Evolutionary conservation across 768 basidiomycete genomes (phyloP), one percentile per base, ranked within the genome.

Genomic region (Mycena floridula): DNA sequence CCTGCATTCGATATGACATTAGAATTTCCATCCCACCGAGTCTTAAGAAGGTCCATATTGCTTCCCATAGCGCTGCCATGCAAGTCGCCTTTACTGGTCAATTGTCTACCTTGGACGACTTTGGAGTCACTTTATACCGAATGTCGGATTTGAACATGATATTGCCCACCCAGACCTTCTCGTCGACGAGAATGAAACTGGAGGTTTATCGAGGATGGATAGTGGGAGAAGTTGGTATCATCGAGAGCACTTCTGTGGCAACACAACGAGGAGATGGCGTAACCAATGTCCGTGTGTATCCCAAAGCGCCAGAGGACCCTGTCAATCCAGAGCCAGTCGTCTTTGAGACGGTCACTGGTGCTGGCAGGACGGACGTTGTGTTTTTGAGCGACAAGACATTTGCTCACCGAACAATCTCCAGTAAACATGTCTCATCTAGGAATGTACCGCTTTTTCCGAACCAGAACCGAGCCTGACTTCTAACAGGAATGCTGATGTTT

Each of bases 1-100:
- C 61, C 16, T 82, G 79, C 63, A 67, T 78, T 53, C 75, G 77
- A 36, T 81, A 68, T 58, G 79, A 81, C 57, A 59, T 77, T 45
- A 69, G 63, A 22, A 58, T 80, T 53, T 70, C 63, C 50, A 56
- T 81, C 24, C 81, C 81, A 7, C 66, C 68, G 4, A 62, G 56
- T 18, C 63, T 81, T 27, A 72, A 71, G 55, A 70, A 68, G 43
- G 66, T 83, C 16, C 61, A 71, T 28, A 49, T 83, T 38, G 54
- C 57, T 30, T 58, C 77, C 39, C 69, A 72, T 50, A n/a, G n/a
- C n/a, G 50, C 72, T 6, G 48, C 58, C 36, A 56, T 70, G 15
- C 81, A 81, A 28, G 58, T 81, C 48, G 62, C 70, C 49, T 77
- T 79, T 55, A 54, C 67, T 2, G 64, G 67, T 22, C 66, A 74